Conservation (phyloP, 768 basidiomycete genomes). For the Hydnum rufescens region DNA sequence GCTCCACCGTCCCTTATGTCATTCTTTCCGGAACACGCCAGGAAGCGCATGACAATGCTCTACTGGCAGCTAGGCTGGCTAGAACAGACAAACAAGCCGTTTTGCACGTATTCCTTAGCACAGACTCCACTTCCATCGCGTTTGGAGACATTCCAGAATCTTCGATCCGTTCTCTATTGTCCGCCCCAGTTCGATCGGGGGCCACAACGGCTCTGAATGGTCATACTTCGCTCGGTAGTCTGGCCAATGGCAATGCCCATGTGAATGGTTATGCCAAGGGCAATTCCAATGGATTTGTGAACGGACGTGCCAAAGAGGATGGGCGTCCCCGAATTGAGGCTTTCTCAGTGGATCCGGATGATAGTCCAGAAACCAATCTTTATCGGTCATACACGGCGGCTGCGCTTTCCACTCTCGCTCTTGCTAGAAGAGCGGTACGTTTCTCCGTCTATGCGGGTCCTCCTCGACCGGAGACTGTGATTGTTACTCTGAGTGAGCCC, state of each 20-base stretch:
- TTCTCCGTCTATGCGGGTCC: not conserved
- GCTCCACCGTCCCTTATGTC: slow-evolving; percentile 63
- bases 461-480: not conserved
- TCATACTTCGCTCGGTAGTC: not conserved
- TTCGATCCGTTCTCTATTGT: not conserved
- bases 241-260: slow-evolving; percentile 6
- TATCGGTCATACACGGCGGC: not conserved
- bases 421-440: not conserved
- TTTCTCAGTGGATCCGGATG: not conserved
- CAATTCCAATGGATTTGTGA: slow-evolving; percentile 10
- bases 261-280: slow-evolving; percentile 21
- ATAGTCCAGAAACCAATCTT: not conserved
- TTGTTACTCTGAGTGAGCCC: slow-evolving; percentile 12
- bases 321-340: not conserved
- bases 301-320: slow-evolving; percentile 5
- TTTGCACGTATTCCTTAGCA: slow-evolving; percentile 52
- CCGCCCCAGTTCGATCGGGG: not conserved
- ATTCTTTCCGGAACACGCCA: slow-evolving; percentile 57
- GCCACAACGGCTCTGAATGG: not conserved
- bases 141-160: not conserved
- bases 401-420: not conserved
- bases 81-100: slow-evolving; percentile 49
- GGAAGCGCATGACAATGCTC: slow-evolving; percentile 76
- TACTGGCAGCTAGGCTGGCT: slow-evolving; percentile 70
- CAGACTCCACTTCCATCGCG: slow-evolving; percentile 8